phyloP scores from a whole-genome alignment of 1,284 basidiomycete genomes.

The Thecaphora thlaspeos region DNA sequence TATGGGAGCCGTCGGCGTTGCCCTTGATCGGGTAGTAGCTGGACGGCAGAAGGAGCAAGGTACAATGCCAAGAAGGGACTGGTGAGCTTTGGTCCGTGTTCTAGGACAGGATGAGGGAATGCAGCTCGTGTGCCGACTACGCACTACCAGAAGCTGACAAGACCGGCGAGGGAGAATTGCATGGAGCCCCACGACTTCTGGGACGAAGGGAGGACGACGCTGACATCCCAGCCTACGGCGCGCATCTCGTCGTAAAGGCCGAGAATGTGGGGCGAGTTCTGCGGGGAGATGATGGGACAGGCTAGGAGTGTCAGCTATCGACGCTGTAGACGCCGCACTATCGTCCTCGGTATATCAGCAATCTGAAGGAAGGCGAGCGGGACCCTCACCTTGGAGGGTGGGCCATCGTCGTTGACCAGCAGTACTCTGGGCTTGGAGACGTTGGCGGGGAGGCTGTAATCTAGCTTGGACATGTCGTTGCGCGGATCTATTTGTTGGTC shows the following conservation, averaged over 20 bases:
- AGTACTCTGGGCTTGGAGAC: conserved; percentile 30
- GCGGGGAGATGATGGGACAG: too few relatives aligned
- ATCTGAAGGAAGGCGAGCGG: neutral
- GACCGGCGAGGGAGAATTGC: conserved; percentile 38
- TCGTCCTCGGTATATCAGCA: neutral
- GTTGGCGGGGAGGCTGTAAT: neutral
- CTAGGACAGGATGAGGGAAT: neutral
- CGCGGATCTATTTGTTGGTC: too few relatives aligned
- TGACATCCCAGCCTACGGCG: conserved; percentile 48
- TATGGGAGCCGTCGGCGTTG: conserved; percentile 40
- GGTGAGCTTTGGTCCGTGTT: too few relatives aligned
- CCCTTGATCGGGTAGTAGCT: conserved; percentile 51
- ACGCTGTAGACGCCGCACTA: too few relatives aligned
- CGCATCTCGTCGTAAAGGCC: conserved; percentile 41
- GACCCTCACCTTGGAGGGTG: conserved; percentile 32
- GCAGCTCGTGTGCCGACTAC: neutral
- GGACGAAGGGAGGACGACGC: conserved; percentile 51
- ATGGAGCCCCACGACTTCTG: conserved; percentile 52
- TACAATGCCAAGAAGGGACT: too few relatives aligned
- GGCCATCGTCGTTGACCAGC: conserved; percentile 56
- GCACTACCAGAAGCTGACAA: conserved; percentile 51
- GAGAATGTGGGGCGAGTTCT: conserved; percentile 50
- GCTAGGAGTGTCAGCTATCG: neutral
- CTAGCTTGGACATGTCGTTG: neutral
- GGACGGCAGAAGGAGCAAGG: neutral